phyloP scores from a whole-genome alignment of 179 eudicot genomes.

The Pouteria campechiana region DNA sequence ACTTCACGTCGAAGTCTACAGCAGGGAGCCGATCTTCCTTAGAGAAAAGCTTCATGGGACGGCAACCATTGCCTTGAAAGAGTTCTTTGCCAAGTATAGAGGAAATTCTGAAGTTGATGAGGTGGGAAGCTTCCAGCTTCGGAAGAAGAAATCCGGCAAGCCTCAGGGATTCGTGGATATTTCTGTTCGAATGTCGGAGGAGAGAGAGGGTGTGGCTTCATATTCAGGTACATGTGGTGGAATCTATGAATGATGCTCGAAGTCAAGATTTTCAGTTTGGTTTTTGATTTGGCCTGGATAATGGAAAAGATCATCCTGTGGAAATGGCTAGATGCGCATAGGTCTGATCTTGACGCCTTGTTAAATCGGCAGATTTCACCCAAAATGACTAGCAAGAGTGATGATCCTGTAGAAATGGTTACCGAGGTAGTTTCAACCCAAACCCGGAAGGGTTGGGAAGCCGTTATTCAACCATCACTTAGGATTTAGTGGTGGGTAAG shows the following conservation, averaged over 20 bases:
- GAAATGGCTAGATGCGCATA: too few relatives aligned
- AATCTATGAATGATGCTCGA: neutral
- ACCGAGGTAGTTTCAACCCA: too few relatives aligned
- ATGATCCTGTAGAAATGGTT: too few relatives aligned
- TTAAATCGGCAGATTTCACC: too few relatives aligned
- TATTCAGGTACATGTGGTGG: slow-evolving; percentile 25
- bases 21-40: slow-evolving; percentile 71
- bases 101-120: slow-evolving; percentile 40
- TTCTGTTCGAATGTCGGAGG: slow-evolving; percentile 52
- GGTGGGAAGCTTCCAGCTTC: slow-evolving; percentile 71
- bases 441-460: too few relatives aligned
- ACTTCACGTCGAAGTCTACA: slow-evolving; percentile 58
- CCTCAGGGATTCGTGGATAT: slow-evolving; percentile 72
- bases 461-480: too few relatives aligned
- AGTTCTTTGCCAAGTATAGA: slow-evolving; percentile 38
- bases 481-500: too few relatives aligned
- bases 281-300: neutral
- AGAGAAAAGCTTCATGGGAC: slow-evolving; percentile 60
- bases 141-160: slow-evolving; percentile 42
- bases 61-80: slow-evolving; percentile 43
- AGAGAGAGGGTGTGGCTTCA: slow-evolving; percentile 33
- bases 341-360: too few relatives aligned
- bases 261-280: neutral
- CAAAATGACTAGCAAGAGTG: too few relatives aligned
- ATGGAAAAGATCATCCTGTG: too few relatives aligned